Evolutionary conservation across 768 basidiomycete genomes (phyloP).

Genomic region (Macrolepiota albuminosa): DNA sequence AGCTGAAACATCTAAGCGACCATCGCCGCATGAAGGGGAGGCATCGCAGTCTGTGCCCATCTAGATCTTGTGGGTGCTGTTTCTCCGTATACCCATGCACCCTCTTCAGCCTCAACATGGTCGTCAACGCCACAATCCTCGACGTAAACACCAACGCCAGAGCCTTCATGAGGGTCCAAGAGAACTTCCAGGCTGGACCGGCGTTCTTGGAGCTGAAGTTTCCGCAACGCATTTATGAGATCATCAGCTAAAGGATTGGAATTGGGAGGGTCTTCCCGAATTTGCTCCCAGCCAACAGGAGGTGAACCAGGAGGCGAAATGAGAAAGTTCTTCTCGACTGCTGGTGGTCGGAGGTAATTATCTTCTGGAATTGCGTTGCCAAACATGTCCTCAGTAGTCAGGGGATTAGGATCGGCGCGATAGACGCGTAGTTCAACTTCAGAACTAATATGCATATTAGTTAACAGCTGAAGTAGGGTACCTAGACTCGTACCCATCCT

Average conservation of each 20-base stretch:
- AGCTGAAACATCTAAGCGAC: constrained; percentile 16
- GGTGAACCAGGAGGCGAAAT: constrained; percentile 98
- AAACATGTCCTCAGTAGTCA: constrained; percentile 32
- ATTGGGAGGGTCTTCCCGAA: constrained; percentile 90
- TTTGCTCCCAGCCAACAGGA: constrained; percentile 93
- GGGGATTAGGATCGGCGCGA: constrained; percentile 67
- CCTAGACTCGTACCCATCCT: constrained; percentile 42
- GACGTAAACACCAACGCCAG: constrained; percentile 75
- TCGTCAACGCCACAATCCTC: constrained; percentile 58
- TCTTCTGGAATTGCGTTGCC: constrained; percentile 30
- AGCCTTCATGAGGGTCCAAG: constrained; percentile 62
- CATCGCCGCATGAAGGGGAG: constrained; percentile 36
- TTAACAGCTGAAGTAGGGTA: constrained; percentile 6
- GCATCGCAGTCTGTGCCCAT: constrained; percentile 56
- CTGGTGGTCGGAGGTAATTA: constrained; percentile 73
- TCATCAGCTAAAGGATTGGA: constrained; percentile 79
- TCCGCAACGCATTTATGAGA: constrained; percentile 72
- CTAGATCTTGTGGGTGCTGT: constrained; percentile 46
- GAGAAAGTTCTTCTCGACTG: constrained; percentile 87
- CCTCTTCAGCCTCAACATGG: constrained; percentile 37
- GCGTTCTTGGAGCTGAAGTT: constrained; percentile 54
- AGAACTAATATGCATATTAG: constrained; percentile 28
- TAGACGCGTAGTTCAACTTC: constrained; percentile 59
- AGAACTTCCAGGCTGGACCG: constrained; percentile 48
- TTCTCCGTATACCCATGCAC: constrained; percentile 64